These are phyloP conservation scores for Tetradesmus obliquus DNA, from an alignment of 139 green algal species.

Conservation along the genomic window DNA sequence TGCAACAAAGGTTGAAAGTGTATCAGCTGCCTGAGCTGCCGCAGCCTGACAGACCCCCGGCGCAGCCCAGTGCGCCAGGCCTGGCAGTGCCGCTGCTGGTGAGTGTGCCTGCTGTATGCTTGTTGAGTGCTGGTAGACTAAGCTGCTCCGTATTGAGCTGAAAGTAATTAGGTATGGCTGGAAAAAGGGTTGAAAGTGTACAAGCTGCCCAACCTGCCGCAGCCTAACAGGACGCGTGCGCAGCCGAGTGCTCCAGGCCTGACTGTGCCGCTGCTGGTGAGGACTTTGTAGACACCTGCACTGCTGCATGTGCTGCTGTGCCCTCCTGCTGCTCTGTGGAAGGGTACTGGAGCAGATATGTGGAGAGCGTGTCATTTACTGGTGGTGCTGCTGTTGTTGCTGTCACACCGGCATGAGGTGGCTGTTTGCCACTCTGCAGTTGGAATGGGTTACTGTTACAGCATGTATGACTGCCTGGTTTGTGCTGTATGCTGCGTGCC, in stretches of 20 bases:
- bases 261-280: neutral
- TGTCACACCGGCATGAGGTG: neutral
- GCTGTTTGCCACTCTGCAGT: no score
- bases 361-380: neutral
- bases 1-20: no score
- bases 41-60: slow-evolving; percentile 12
- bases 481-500: neutral
- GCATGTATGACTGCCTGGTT: no score
- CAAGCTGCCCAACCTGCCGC: slow-evolving; percentile 33
- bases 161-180: no score
- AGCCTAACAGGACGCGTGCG: neutral
- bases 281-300: neutral
- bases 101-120: neutral
- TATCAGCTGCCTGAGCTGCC: slow-evolving; percentile 41
- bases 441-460: no score
- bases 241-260: neutral
- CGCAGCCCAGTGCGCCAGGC: neutral
- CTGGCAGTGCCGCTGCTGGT: neutral
- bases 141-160: no score
- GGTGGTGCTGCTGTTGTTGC: neutral
- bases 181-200: neutral
- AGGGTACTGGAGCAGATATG: no score
- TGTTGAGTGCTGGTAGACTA: no score
- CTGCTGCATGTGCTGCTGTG: neutral
- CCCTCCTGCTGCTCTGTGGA: no score